A percentile compares a stretch with the other conserved stretches of the same genome.
phyloP scores from a whole-genome alignment of 2,329 filamentous ascomycete species.

The Sordariomycetes sp. region DNA sequence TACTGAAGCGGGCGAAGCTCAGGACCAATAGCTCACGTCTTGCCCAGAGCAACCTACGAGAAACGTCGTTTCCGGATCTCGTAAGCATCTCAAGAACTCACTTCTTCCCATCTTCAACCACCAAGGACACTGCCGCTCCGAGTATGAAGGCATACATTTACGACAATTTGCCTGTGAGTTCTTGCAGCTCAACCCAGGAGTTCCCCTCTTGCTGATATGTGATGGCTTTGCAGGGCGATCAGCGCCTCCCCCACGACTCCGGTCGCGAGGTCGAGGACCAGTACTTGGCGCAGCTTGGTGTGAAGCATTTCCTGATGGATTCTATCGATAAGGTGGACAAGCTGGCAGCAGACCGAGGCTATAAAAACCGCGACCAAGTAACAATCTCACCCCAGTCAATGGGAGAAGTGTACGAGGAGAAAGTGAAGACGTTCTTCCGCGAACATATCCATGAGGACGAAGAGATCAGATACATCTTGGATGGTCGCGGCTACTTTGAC shows the following conservation, averaged over 20 bases:
- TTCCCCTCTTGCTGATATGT: conserved; percentile 3
- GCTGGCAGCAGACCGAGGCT: conserved; percentile 62
- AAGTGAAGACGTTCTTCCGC: conserved; percentile 85
- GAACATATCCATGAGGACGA: conserved; percentile 98
- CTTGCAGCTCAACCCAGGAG: conserved; percentile 1
- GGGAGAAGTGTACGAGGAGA: conserved; percentile 80
- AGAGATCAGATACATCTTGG: conserved; percentile 90
- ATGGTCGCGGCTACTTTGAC: conserved; percentile 85
- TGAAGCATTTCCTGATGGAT: conserved; percentile 61
- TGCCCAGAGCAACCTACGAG: too few species aligned
- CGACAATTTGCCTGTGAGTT: conserved; percentile 38
- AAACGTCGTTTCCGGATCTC: not conserved
- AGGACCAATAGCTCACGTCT: too few species aligned
- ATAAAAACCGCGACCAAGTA: conserved; percentile 93
- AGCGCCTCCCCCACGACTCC: conserved; percentile 81
- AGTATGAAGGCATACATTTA: conserved; percentile 46
- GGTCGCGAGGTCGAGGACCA: conserved; percentile 51
- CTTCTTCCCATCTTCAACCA: not conserved
- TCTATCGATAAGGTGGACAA: conserved; percentile 54
- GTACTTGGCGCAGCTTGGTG: conserved; percentile 62
- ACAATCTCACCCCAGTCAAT: conserved; percentile 76
- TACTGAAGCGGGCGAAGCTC: too few species aligned
- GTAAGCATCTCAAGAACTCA: not conserved
- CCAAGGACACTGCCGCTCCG: not conserved
- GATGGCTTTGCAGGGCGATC: conserved; percentile 58